Evolutionary conservation across 2,329 filamentous ascomycete genomes (phyloP).

Genomic region (Cladobotryum mycophilum): DNA sequence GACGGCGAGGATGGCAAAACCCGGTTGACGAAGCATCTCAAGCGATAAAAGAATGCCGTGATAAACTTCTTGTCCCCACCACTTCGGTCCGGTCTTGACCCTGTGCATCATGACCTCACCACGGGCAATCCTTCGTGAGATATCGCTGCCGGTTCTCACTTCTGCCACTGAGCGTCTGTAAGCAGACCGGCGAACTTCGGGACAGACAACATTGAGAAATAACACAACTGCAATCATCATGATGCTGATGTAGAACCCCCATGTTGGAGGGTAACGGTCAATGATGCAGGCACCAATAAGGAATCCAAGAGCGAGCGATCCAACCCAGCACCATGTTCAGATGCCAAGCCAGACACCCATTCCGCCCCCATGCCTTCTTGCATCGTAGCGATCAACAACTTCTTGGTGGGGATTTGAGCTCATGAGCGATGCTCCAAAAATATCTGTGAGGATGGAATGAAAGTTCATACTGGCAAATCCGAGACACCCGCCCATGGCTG

Average conservation of each 20-base stretch:
- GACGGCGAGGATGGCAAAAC: slow-evolving; percentile 64
- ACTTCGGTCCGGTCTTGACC: slow-evolving; percentile 62
- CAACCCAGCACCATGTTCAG: slow-evolving; percentile 73
- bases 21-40: slow-evolving; percentile 68
- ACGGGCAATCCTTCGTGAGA: slow-evolving; percentile 55
- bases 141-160: slow-evolving; percentile 46
- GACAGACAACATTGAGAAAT: slow-evolving; percentile 62
- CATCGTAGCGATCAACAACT: slow-evolving; percentile 59
- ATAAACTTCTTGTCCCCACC: slow-evolving; percentile 72
- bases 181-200: slow-evolving; percentile 64
- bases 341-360: slow-evolving; percentile 74
- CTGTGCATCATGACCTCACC: slow-evolving; percentile 75
- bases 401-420: slow-evolving; percentile 68
- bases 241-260: slow-evolving; percentile 71
- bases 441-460: slow-evolving; percentile 62
- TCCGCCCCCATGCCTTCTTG: slow-evolving; percentile 68
- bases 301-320: slow-evolving; percentile 66
- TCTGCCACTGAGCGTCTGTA: slow-evolving; percentile 64
- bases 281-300: slow-evolving; percentile 65
- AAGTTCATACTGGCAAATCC: slow-evolving; percentile 77
- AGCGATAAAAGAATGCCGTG: slow-evolving; percentile 60
- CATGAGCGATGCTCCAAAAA: slow-evolving; percentile 72
- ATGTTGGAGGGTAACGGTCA: slow-evolving; percentile 55
- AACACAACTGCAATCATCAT: slow-evolving; percentile 59
- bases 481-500: slow-evolving; percentile 60